Evolutionary conservation across 1,284 basidiomycete species (phyloP).

Genomic region (Spongispora temasekensis): DNA sequence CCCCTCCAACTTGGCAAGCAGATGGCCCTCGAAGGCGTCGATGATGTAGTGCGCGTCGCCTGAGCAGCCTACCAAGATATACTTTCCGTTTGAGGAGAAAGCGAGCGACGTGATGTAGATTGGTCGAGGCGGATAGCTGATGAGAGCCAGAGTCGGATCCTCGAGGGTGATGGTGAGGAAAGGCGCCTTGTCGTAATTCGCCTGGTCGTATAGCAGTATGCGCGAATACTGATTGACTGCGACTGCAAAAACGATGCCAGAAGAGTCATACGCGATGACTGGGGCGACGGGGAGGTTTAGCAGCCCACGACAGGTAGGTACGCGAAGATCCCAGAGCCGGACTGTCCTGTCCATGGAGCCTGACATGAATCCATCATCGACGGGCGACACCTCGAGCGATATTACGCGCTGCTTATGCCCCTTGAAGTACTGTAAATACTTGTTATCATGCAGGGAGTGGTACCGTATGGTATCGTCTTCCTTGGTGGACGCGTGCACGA

Average conservation of each 20-base stretch:
- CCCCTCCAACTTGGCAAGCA: constrained; percentile 84
- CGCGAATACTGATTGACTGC: constrained; percentile 85
- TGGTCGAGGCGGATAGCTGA: constrained; percentile 82
- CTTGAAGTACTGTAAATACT: constrained; percentile 93
- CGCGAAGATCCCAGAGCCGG: constrained; percentile 93
- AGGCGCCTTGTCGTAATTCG: constrained; percentile 89
- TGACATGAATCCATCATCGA: constrained; percentile 95
- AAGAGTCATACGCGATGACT: constrained; percentile 88
- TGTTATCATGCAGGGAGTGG: constrained; percentile 94
- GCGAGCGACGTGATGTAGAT: constrained; percentile 90
- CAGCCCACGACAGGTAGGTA: constrained; percentile 73
- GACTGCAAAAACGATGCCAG: constrained; percentile 91
- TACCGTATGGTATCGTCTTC: constrained; percentile 95
- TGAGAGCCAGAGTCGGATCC: constrained; percentile 71
- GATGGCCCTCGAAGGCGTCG: constrained; percentile 83
- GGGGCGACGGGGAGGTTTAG: constrained; percentile 74
- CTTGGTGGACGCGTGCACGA: constrained; percentile 93
- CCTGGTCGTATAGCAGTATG: constrained; percentile 87
- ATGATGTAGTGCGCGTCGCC: constrained; percentile 91
- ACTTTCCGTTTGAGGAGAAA: constrained; percentile 90
- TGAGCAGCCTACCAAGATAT: constrained; percentile 90
- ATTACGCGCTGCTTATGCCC: constrained; percentile 91
- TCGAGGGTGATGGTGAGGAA: constrained; percentile 84
- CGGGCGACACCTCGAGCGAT: constrained; percentile 89
- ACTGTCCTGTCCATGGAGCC: constrained; percentile 93